These are phyloP conservation scores for Fusarium nanum DNA, from an alignment of 2,329 filamentous ascomycete species.

Conservation along the genomic window DNA sequence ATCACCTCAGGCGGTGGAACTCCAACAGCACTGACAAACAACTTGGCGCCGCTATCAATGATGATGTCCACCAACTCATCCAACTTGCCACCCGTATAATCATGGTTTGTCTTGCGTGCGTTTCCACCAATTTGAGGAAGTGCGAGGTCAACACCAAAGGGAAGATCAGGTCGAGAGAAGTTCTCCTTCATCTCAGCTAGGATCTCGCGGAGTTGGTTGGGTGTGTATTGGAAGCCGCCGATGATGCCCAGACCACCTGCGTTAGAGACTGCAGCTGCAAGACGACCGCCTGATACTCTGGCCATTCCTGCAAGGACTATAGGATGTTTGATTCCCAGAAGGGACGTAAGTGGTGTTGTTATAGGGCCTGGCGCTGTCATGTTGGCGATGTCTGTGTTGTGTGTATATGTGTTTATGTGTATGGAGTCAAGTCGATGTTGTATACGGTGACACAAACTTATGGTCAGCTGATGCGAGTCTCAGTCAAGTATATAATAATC, in stretches of 20 bases:
- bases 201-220: conserved; percentile 79
- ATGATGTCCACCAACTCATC: conserved; percentile 89
- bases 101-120: conserved; percentile 92
- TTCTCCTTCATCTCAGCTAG: conserved; percentile 86
- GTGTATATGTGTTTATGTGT: neutral
- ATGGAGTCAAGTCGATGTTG: neutral
- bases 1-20: conserved; percentile 82
- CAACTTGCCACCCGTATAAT: conserved; percentile 91
- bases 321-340: conserved; percentile 87
- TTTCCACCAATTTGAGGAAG: conserved; percentile 87
- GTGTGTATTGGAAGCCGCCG: conserved; percentile 78
- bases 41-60: conserved; percentile 81
- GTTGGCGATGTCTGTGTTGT: conserved; percentile 13
- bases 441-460: neutral
- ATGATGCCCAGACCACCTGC: conserved; percentile 86
- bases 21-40: conserved; percentile 91
- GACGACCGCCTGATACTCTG: conserved; percentile 78
- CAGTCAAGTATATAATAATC: too few species aligned
- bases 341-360: conserved; percentile 79
- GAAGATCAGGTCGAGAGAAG: conserved; percentile 73
- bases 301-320: conserved; percentile 96
- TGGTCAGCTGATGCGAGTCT: neutral
- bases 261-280: conserved; percentile 89
- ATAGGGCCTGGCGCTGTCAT: conserved; percentile 67
- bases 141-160: conserved; percentile 92